phyloP scores from a whole-genome alignment of 2,329 filamentous ascomycete genomes.

The Claviceps pazoutovae region DNA sequence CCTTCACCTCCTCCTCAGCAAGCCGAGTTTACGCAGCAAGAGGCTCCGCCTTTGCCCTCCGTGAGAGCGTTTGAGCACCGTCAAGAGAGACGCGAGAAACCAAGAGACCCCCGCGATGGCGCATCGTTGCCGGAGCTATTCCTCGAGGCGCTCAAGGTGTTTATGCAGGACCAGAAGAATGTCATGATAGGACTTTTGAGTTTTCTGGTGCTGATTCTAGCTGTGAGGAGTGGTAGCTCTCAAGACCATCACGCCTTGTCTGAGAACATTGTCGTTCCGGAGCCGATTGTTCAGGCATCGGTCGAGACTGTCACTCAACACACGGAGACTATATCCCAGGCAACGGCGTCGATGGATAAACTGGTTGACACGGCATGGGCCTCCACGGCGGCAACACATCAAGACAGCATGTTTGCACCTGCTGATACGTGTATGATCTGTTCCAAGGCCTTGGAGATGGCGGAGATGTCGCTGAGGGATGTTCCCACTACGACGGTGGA shows the following conservation, averaged over 20 bases:
- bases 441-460: conserved; percentile 5
- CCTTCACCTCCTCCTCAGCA: conserved; percentile 1
- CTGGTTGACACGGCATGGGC: conserved; percentile 15
- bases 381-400: conserved; percentile 6
- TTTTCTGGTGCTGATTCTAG: conserved; percentile 38
- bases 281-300: not conserved
- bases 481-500: conserved; percentile 2
- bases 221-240: conserved; percentile 20
- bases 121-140: conserved; percentile 41
- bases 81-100: conserved; percentile 18
- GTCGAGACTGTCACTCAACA: not conserved
- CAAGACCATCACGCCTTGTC: conserved; percentile 6
- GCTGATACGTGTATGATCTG: conserved; percentile 13
- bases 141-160: conserved; percentile 36
- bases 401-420: conserved; percentile 3
- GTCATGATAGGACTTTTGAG: conserved; percentile 41
- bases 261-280: not conserved
- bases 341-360: not conserved
- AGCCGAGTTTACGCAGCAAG: conserved; percentile 5
- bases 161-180: conserved; percentile 45
- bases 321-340: not conserved
- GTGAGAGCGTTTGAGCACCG: conserved; percentile 16
- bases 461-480: not conserved
- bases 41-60: conserved; percentile 10
- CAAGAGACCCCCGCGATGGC: conserved; percentile 19